A percentile compares a stretch with the other conserved stretches of the same genome.
Conservation (phyloP, 176 grass and related monocot genomes). For the Triticum timopheevii region DNA sequence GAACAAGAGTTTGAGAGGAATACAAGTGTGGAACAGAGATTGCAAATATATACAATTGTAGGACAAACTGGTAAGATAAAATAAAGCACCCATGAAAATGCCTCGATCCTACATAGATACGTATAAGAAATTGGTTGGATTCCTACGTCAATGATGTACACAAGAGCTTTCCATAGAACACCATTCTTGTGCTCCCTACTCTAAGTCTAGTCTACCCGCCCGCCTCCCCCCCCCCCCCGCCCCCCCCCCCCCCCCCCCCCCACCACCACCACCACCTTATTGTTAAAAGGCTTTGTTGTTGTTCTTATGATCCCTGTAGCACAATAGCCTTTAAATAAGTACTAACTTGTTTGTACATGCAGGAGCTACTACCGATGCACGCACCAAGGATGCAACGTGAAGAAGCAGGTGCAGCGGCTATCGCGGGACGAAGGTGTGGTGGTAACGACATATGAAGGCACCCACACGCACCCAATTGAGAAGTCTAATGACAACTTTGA, state of each 20-base stretch:
- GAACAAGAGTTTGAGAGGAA: neutral
- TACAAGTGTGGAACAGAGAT: neutral
- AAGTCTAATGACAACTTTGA: slow-evolving; percentile 91
- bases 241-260: no score
- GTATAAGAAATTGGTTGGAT: neutral
- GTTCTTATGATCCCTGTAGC: no score
- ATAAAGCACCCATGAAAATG: neutral
- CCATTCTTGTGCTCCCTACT: neutral
- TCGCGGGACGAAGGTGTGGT: slow-evolving; percentile 67
- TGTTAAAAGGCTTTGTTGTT: no score
- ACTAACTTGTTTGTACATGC: neutral
- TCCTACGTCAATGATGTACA: neutral
- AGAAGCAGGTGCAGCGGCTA: slow-evolving; percentile 89
- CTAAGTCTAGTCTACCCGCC: no score
- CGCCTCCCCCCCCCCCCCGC: no score
- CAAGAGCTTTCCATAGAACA: neutral
- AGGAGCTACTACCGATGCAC: slow-evolving; percentile 98
- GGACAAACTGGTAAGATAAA: neutral
- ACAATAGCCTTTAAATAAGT: no score
- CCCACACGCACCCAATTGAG: slow-evolving; percentile 80
- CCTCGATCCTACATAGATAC: no score
- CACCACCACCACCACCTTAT: no score
- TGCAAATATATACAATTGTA: neutral
- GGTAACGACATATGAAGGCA: slow-evolving; percentile 83
- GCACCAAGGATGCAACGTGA: slow-evolving; percentile 85